Evolutionary conservation across 2,329 filamentous ascomycete genomes (phyloP).

Genomic region (Penicillium aurantiogriseum): DNA sequence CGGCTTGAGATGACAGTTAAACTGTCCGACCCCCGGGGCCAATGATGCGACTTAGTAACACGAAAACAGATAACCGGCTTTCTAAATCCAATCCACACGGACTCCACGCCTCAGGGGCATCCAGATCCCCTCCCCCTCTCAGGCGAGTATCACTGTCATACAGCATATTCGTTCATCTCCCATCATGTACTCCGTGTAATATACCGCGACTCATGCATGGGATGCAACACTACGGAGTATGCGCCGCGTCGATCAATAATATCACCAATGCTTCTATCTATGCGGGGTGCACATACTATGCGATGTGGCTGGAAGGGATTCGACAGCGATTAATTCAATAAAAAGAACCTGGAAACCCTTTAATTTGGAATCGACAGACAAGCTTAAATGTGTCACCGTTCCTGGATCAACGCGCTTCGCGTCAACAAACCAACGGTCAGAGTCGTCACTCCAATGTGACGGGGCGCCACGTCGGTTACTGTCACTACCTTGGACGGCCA

Average conservation of each 20-base stretch:
- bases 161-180: background rate
- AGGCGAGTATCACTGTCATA: slow-evolving; percentile 1
- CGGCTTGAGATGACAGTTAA: slow-evolving; percentile 12
- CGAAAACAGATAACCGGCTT: slow-evolving; percentile 10
- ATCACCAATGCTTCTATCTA: background rate
- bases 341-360: background rate
- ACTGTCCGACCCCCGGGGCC: slow-evolving; percentile 2
- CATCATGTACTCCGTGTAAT: background rate
- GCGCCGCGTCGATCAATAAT: background rate
- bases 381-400: slow-evolving; percentile 2
- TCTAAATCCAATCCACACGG: slow-evolving; percentile 1
- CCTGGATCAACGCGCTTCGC: background rate
- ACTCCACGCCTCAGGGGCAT: slow-evolving; percentile 1
- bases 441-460: background rate
- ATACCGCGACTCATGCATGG: background rate
- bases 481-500: background rate
- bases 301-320: slow-evolving; percentile 1
- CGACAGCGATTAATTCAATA: background rate
- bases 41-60: slow-evolving; percentile 9
- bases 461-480: background rate
- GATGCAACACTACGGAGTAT: background rate
- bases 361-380: background rate
- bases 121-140: background rate
- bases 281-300: background rate
- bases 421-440: slow-evolving; percentile 2